These are phyloP conservation scores for Pezicula neosporulosa DNA, from an alignment of 2,329 filamentous ascomycete species.

Conservation along the genomic window DNA sequence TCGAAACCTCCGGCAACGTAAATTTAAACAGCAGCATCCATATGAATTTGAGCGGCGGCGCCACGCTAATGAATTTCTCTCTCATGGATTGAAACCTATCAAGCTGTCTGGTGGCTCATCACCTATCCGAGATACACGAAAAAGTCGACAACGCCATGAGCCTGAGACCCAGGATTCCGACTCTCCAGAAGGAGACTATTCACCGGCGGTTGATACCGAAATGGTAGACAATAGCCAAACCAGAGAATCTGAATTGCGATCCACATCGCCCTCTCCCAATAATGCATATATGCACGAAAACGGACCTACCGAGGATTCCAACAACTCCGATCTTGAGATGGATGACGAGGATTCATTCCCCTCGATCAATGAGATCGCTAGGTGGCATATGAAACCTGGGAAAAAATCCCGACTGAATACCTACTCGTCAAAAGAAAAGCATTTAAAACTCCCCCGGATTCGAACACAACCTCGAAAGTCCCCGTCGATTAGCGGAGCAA, in stretches of 20 bases:
- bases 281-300: neutral
- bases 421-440: slow-evolving; percentile 20
- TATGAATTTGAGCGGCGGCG: no score
- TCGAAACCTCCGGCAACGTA: no score
- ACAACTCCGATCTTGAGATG: neutral
- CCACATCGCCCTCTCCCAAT: slow-evolving; percentile 5
- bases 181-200: slow-evolving; percentile 14
- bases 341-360: slow-evolving; percentile 27
- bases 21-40: no score
- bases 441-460: slow-evolving; percentile 20
- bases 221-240: slow-evolving; percentile 18
- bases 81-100: no score
- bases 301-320: neutral
- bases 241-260: slow-evolving; percentile 18
- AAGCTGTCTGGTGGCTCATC: no score
- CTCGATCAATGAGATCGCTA: slow-evolving; percentile 22
- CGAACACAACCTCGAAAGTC: slow-evolving; percentile 11
- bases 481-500: neutral
- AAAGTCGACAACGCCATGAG: neutral
- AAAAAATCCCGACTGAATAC: slow-evolving; percentile 11
- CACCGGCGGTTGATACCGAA: slow-evolving; percentile 16
- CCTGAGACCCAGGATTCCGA: slow-evolving; percentile 5
- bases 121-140: no score
- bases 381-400: neutral
- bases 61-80: no score